phyloP scores from a whole-genome alignment of 306 rosid species.

The Vigna reflexopilosa region DNA sequence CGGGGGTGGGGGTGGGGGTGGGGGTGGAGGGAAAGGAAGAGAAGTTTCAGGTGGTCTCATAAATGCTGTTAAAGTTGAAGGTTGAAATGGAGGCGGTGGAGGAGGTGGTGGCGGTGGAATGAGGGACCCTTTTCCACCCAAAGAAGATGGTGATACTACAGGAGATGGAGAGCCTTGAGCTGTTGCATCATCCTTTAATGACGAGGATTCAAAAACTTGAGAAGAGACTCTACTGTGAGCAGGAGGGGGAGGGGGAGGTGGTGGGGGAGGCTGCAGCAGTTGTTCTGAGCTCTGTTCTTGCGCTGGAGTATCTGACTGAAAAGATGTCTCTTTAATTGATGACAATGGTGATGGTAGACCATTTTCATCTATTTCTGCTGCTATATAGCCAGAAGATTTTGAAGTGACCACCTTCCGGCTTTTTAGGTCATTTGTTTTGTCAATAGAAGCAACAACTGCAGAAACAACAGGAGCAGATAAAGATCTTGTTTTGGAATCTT shows the following conservation, averaged over 20 bases:
- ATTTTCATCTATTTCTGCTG: constrained; percentile 53
- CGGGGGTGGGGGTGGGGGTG: constrained; percentile 56
- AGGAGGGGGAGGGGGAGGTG: constrained; percentile 31
- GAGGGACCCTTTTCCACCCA: constrained; percentile 24
- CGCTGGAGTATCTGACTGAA: constrained; percentile 39
- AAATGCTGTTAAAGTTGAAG: constrained; percentile 32
- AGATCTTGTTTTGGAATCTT: constrained; percentile 58
- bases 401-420: constrained; percentile 51
- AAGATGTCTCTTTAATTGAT: constrained; percentile 51
- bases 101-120: constrained; percentile 41
- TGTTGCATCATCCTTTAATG: constrained; percentile 44
- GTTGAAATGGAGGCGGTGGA: constrained; percentile 51
- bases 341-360: constrained; percentile 48
- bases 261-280: constrained; percentile 42
- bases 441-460: constrained; percentile 47
- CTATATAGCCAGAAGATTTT: constrained; percentile 57
- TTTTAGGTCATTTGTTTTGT: constrained; percentile 57
- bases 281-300: constrained; percentile 45
- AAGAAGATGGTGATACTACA: constrained; percentile 37
- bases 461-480: constrained; percentile 53
- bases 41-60: constrained; percentile 41
- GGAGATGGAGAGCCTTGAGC: constrained; percentile 45
- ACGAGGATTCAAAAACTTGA: constrained; percentile 31
- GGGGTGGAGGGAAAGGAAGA: constrained; percentile 46
- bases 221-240: constrained; percentile 37